Evolutionary conservation across 768 basidiomycete species (phyloP).

Genomic region (Phlebiopsis flavidoalba): DNA sequence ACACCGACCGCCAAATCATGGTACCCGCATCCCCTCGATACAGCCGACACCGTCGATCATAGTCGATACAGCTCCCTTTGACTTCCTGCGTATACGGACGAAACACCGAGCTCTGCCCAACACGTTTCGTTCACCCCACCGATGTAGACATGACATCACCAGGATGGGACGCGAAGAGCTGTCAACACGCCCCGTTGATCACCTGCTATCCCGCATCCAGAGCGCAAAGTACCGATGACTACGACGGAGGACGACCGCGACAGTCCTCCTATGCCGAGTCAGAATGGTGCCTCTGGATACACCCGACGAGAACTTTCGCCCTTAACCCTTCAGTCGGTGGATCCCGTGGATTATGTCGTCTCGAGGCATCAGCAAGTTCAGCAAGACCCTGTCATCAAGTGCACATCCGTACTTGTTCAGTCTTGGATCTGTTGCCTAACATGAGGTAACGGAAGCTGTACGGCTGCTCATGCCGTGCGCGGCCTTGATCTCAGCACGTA

Average conservation of each 20-base stretch:
- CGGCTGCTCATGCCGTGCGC: not conserved
- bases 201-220: constrained; percentile 1
- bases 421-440: not conserved
- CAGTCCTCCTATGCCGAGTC: not conserved
- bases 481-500: not conserved
- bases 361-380: not conserved
- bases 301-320: not conserved
- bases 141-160: not conserved
- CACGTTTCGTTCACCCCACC: not conserved
- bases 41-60: not conserved
- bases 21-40: not conserved
- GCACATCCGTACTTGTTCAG: not conserved
- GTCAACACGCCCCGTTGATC: not conserved
- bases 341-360: not conserved
- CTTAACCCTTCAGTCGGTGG: not conserved
- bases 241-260: not conserved
- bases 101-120: not conserved
- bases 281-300: not conserved
- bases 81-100: not conserved
- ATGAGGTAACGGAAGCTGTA: too few relatives aligned
- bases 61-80: not conserved
- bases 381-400: not conserved
- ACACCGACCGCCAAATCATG: not conserved
- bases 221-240: not conserved
- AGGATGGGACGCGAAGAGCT: not conserved